Evolutionary conservation across 164 flowering plant species (phyloP).

Genomic region (Hamamelis virginiana): DNA sequence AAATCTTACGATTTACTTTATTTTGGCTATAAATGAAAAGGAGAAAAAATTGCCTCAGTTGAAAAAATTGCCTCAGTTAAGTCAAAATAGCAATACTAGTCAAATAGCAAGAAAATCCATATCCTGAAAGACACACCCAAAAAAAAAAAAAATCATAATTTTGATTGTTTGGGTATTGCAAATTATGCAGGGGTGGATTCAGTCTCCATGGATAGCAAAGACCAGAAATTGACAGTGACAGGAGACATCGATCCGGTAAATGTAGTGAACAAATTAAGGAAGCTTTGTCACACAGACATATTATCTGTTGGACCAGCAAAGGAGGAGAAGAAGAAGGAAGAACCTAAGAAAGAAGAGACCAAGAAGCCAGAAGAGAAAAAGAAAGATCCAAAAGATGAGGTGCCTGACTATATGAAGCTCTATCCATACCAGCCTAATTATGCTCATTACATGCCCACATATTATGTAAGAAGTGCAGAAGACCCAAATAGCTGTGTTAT

Average conservation of each 20-base stretch:
- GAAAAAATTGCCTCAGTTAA: too few species aligned
- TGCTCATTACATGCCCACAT: too few species aligned
- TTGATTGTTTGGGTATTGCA: not conserved
- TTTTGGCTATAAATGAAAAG: not conserved
- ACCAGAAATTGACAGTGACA: slow-evolving; percentile 38
- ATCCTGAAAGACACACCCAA: too few species aligned
- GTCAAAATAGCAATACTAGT: too few species aligned
- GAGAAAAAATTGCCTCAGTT: not conserved
- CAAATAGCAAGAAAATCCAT: too few species aligned
- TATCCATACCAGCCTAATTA: too few species aligned
- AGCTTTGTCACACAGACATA: slow-evolving; percentile 32
- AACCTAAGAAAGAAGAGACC: too few species aligned
- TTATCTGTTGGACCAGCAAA: slow-evolving; percentile 43
- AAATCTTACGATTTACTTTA: not conserved
- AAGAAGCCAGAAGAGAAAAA: slow-evolving; percentile 18
- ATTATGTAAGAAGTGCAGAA: too few species aligned
- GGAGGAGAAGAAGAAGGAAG: slow-evolving; percentile 42
- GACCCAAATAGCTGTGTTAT: too few species aligned
- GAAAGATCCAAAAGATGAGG: slow-evolving; percentile 19
- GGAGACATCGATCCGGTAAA: slow-evolving; percentile 46
- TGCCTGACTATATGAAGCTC: too few species aligned
- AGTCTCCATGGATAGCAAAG: slow-evolving; percentile 38
- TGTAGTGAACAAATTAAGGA: slow-evolving; percentile 39
- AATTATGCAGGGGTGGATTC: slow-evolving; percentile 40
- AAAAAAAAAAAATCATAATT: not conserved